Conservation (phyloP, 768 basidiomycete genomes). For the Boletus speciosus region DNA sequence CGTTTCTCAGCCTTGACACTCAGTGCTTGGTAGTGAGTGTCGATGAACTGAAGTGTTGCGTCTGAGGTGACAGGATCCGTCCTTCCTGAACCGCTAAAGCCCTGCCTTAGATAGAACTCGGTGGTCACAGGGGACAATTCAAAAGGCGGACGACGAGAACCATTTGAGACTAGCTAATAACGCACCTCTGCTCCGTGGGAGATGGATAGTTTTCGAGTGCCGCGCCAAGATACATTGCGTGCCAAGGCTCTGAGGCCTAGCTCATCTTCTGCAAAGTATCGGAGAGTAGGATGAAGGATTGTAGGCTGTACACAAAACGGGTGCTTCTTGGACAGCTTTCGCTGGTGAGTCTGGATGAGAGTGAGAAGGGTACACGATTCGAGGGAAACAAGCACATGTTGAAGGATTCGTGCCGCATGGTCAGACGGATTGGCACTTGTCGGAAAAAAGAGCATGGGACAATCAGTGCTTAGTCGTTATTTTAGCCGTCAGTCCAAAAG, state of each 20-base stretch:
- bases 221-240: background rate
- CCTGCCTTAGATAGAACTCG: background rate
- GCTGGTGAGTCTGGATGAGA: background rate
- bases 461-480: background rate
- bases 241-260: background rate
- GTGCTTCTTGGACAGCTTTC: background rate
- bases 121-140: background rate
- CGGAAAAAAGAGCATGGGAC: background rate
- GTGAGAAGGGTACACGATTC: background rate
- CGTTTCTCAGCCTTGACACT: background rate
- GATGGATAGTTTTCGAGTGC: background rate
- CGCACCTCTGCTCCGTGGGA: background rate
- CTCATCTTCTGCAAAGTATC: background rate
- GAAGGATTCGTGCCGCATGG: background rate
- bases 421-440: background rate
- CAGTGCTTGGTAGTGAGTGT: too few species aligned
- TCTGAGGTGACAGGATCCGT: background rate
- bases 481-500: too few species aligned
- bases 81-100: background rate
- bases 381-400: background rate
- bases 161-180: too few species aligned
- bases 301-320: background rate
- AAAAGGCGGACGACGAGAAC: background rate
- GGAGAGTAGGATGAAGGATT: too few species aligned
- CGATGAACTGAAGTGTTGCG: background rate